Evolutionary conservation across 1,139 yeast genomes (phyloP), one percentile per base, ranked within the genome.

Genomic region (Geotrichum australiense): DNA sequence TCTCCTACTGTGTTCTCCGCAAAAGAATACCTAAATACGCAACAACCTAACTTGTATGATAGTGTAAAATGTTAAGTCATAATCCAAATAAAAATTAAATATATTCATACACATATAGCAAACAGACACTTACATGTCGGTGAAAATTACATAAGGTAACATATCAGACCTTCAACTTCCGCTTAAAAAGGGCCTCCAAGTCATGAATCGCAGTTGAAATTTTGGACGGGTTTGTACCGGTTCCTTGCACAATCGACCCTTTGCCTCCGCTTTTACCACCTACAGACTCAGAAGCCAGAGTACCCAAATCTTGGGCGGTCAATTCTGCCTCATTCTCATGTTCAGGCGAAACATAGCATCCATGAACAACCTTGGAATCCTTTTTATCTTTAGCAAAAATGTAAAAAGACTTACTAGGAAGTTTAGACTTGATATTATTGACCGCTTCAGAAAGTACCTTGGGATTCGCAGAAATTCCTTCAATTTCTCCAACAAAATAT

Each of bases 231-330:
- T 85, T 83, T 55, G 80, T 86, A 56, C 98, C 98, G 78, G 87
- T 82, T 63, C 99, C 99, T 69, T 91, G 98, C 52, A 87, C 86
- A 47, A 89, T 79, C 54, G 87, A 85, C 49, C 96, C 97, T 66
- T 86, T 91, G 63, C 99, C 99, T 66, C 99, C 99, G 47, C 96
- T 94, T 63, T 83, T 85, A 64, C 99, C 99, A 52, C 98, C 99
- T 54, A 93, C 78, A 55, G 73, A 70, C 42, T 69, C 66, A 37
- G 89, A 69, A 35, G 84, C 97, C 45, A 73, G 68, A 43, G 71
- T 67, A 28, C 94, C 94, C 53, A 87, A 73, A 24, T 76, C 87
- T 49, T 76, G 68, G 29, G 96, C 96, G 53, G 78, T 73, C 32
- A 86, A 68, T 42, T 91, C 91, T n/a, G n/a, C n/a, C 40, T 71